These are phyloP conservation scores for Dothidotthia symphoricarpi DNA, from an alignment of 2,329 filamentous ascomycete genomes.

Conservation along the genomic window DNA sequence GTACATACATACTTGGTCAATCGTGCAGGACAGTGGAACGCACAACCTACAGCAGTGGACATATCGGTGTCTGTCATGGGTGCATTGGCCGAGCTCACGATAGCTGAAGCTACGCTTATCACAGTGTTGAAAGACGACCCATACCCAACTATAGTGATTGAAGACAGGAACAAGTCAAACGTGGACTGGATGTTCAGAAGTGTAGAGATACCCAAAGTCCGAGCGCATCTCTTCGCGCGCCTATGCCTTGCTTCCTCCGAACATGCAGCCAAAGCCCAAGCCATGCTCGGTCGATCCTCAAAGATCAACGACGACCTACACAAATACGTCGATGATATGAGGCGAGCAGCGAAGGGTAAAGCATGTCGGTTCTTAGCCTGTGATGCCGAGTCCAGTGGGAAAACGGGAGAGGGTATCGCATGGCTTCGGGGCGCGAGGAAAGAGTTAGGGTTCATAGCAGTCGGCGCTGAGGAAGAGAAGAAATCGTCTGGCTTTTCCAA, in stretches of 20 bases:
- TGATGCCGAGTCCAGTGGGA: slow-evolving; percentile 78
- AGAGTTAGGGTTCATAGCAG: slow-evolving; percentile 64
- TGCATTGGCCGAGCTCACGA: slow-evolving; percentile 59
- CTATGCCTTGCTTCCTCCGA: slow-evolving; percentile 85
- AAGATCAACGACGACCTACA: slow-evolving; percentile 63
- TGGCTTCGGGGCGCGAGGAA: slow-evolving; percentile 78
- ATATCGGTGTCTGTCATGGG: slow-evolving; percentile 46
- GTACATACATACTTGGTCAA: slow-evolving; percentile 71
- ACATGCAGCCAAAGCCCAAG: slow-evolving; percentile 72
- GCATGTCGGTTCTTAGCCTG: slow-evolving; percentile 89
- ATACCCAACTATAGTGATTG: slow-evolving; percentile 78
- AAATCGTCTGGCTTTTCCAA: slow-evolving; percentile 60
- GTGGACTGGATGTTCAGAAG: slow-evolving; percentile 97
- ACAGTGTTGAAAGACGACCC: slow-evolving; percentile 93
- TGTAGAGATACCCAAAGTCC: slow-evolving; percentile 82
- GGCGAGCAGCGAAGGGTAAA: slow-evolving; percentile 73
- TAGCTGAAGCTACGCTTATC: slow-evolving; percentile 85
- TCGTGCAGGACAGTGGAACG: slow-evolving; percentile 48
- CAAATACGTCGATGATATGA: slow-evolving; percentile 73
- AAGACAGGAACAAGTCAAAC: slow-evolving; percentile 77
- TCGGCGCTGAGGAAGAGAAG: slow-evolving; percentile 39
- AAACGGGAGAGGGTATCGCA: slow-evolving; percentile 80
- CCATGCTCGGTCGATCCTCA: slow-evolving; percentile 47
- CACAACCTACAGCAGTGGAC: slow-evolving; percentile 40
- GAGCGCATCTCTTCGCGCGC: slow-evolving; percentile 82